Conservation (phyloP, 2,329 filamentous ascomycete genomes). For the Nigrospora oryzae region DNA sequence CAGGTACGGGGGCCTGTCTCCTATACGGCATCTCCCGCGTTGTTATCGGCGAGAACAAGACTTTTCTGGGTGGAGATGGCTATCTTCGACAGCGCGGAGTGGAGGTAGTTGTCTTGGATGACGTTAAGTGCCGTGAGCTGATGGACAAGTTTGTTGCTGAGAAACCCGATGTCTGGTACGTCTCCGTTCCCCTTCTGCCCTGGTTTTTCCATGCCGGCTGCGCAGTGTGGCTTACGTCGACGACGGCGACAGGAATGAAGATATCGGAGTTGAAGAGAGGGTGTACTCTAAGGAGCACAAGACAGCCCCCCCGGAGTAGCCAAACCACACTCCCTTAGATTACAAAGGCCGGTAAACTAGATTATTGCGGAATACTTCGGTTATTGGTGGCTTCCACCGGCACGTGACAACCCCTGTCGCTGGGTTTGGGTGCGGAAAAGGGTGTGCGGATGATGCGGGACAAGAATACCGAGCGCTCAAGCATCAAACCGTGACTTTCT, state of each 20-base stretch:
- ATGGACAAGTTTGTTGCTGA: slow-evolving; percentile 67
- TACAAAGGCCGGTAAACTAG: no score
- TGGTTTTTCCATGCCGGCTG: neutral
- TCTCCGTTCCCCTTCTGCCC: neutral
- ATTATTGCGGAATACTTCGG: no score
- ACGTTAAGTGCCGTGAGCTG: slow-evolving; percentile 54
- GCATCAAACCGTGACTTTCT: slow-evolving; percentile 25
- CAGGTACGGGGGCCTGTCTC: slow-evolving; percentile 61
- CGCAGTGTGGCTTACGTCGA: no score
- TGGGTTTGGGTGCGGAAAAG: no score
- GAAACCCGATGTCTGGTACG: slow-evolving; percentile 64
- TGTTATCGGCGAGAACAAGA: slow-evolving; percentile 71
- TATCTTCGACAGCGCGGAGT: slow-evolving; percentile 60
- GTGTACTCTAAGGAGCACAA: slow-evolving; percentile 16
- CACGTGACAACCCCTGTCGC: no score
- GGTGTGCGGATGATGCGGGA: no score
- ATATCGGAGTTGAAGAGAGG: slow-evolving; percentile 20
- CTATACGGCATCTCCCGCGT: slow-evolving; percentile 68
- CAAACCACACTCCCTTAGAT: no score
- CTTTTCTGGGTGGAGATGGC: slow-evolving; percentile 64
- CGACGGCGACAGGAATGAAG: slow-evolving; percentile 15
- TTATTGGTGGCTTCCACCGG: no score
- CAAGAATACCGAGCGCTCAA: neutral
- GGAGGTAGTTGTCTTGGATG: slow-evolving; percentile 64
- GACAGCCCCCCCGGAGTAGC: no score